Conservation (phyloP, 2,329 filamentous ascomycete species). For the Xylaria sp. region DNA sequence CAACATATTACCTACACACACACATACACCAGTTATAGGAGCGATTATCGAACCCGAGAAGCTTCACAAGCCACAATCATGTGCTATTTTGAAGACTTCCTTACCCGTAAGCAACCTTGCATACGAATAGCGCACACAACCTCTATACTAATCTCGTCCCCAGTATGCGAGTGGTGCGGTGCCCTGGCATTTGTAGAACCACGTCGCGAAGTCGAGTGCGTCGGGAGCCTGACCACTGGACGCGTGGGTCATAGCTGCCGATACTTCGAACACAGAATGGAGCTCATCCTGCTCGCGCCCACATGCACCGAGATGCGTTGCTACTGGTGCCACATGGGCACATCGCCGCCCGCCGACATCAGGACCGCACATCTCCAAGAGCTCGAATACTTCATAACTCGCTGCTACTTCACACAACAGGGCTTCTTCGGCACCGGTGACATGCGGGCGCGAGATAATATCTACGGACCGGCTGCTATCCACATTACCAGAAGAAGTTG, state of each 20-base stretch:
- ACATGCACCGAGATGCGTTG: not conserved
- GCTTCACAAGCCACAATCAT: not conserved
- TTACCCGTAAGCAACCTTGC: not conserved
- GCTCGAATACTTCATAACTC: not conserved
- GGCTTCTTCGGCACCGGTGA: not conserved
- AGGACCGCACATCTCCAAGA: too few relatives aligned
- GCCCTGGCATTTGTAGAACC: not conserved
- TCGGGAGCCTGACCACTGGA: not conserved
- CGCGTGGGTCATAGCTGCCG: not conserved
- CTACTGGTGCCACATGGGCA: constrained; percentile 12
- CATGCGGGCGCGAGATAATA: not conserved
- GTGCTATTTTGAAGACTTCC: not conserved
- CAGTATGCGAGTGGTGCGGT: constrained; percentile 10
- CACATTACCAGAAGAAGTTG: not conserved
- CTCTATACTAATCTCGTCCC: not conserved
- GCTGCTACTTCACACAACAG: not conserved
- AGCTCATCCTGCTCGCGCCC: constrained; percentile 3
- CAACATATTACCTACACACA: not conserved
- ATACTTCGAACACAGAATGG: not conserved
- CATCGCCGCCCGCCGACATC: not conserved
- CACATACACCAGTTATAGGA: not conserved
- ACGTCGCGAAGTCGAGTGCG: not conserved
- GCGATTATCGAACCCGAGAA: not conserved
- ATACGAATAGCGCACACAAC: not conserved
- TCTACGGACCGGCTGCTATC: not conserved